These are phyloP conservation scores for Calonectria honghensis DNA, from an alignment of 2,329 filamentous ascomycete genomes.

Conservation along the genomic window DNA sequence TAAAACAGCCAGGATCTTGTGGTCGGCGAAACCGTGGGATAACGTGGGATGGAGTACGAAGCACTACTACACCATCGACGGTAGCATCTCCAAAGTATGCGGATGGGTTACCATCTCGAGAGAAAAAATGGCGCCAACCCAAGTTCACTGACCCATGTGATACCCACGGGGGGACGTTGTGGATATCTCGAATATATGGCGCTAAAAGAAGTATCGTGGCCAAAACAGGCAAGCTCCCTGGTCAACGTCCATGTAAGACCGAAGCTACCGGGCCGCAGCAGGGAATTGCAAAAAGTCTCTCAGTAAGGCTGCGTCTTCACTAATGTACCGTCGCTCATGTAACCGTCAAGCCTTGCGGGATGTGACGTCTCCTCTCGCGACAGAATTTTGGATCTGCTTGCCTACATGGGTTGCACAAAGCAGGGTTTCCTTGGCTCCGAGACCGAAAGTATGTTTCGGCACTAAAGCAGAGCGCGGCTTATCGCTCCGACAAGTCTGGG, in stretches of 20 bases:
- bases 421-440: background rate
- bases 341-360: conserved; percentile 2
- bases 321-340: conserved; percentile 11
- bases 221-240: background rate
- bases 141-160: background rate
- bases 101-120: background rate
- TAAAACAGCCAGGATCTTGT: background rate
- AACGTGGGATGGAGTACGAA: background rate
- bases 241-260: no score
- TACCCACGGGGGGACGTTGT: background rate
- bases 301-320: conserved; percentile 16
- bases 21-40: background rate
- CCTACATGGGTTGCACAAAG: background rate
- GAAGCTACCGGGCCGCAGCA: background rate
- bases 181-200: background rate
- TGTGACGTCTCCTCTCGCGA: conserved; percentile 6
- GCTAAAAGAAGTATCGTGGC: background rate
- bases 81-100: background rate
- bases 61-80: background rate
- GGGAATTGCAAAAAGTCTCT: background rate
- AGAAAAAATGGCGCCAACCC: background rate
- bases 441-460: conserved; percentile 5
- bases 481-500: background rate
- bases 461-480: background rate
- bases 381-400: background rate